Evolutionary conservation across 1,284 basidiomycete species (phyloP), one percentile per base, ranked within the genome.

Genomic region (Calocybe gambosa): DNA sequence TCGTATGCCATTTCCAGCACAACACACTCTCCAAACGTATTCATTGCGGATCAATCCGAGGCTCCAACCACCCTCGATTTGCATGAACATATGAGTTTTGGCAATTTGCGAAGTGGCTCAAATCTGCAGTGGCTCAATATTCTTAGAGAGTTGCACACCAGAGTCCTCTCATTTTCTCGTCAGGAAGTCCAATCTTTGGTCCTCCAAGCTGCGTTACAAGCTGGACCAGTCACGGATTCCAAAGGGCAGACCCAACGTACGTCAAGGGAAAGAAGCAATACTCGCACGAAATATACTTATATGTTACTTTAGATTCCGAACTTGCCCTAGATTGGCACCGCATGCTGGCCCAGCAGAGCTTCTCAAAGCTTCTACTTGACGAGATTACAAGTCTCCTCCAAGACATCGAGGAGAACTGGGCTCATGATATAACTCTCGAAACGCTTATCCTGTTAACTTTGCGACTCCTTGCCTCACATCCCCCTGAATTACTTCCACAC

Each of bases 101-200:
- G 67, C 0, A 58, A 59, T 26, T 47, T 78, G 23, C 70, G 75
- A 3, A 63, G 69, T 26, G 74, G 75, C 1, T 50, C 58, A 4
- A 55, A 53, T 1, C 50, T 77, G 0, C 76, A 78, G 39, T 78
- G 75, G 75, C 51, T 70, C 34, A 78, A 77, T 46, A 68, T 78
- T 12, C 54, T 65, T 5, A 61, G 68, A 18, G 73, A 71, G 49
- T 49, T 77, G 12, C 57, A 59, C 8, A 61, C 63, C 10, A 59
- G 62, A 25, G 50, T 51, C 0, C 52, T 78, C 26, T 65, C 59
- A 0, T 69, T 75, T 41, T 53, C 58, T 19, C 50, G 57, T 1
- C 58, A 62, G 2, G 70, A 67, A 19, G 72, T 77, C 0, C 61
- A 70, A 45, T 37, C 59, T 1, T 57, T 78, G 1, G 16, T 75